Percentiles rank a stretch among this genome's conserved stretches.
Evolutionary conservation across 768 basidiomycete species (phyloP).

Genomic region (Phlegmacium glaucopus): DNA sequence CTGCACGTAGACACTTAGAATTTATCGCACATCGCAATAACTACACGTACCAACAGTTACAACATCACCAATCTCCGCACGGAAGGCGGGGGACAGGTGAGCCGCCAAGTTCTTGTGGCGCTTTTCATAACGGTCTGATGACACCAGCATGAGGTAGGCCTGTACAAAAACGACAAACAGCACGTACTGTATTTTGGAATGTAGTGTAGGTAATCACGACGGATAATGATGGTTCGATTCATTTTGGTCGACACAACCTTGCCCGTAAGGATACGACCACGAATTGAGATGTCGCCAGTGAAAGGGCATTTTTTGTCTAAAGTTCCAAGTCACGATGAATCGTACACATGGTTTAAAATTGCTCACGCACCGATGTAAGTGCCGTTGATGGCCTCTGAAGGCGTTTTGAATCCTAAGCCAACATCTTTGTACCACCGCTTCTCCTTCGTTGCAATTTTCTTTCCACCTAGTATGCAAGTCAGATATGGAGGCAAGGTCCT

Average conservation of each 20-base stretch:
- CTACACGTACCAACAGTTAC: conserved; percentile 86
- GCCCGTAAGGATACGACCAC: conserved; percentile 97
- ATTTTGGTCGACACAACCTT: conserved; percentile 99
- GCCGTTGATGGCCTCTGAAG: conserved; percentile 90
- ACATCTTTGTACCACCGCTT: conserved; percentile 99
- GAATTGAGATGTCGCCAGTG: conserved; percentile 95
- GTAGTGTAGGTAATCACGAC: conserved; percentile 92
- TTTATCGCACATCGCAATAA: not conserved
- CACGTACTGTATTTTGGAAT: conserved; percentile 96
- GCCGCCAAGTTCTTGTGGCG: conserved; percentile 98
- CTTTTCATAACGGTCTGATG: conserved; percentile 93
- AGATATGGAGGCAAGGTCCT: conserved; percentile 9
- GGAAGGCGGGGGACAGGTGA: conserved; percentile 98
- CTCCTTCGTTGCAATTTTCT: conserved; percentile 91
- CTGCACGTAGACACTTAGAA: conserved; percentile 34
- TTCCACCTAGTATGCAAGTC: conserved; percentile 54
- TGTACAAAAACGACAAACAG: not conserved
- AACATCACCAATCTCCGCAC: conserved; percentile 89
- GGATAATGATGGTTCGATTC: conserved; percentile 98
- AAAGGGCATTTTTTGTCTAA: conserved; percentile 99
- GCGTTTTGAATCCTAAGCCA: conserved; percentile 96
- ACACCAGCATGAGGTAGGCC: conserved; percentile 6
- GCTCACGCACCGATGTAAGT: conserved; percentile 85
- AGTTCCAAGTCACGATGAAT: not conserved
- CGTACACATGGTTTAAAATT: not conserved